phyloP scores from a whole-genome alignment of 2,329 filamentous ascomycete genomes.

The Nemania sp. region DNA sequence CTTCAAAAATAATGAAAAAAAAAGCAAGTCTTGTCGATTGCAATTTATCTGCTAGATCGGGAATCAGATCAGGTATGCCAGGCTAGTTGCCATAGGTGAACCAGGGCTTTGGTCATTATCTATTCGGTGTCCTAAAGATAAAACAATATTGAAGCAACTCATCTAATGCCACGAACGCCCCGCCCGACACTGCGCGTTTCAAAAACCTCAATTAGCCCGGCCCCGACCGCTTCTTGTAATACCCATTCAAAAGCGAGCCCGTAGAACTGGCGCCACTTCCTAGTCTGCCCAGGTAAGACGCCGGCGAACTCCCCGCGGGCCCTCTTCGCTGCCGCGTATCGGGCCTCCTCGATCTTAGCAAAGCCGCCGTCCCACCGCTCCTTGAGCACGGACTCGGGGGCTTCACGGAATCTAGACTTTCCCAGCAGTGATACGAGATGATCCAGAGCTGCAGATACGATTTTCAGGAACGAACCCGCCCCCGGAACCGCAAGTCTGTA shows the following conservation, averaged over 20 bases:
- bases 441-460: conserved; percentile 70
- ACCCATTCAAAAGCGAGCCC: conserved; percentile 79
- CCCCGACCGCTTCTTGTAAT: conserved; percentile 76
- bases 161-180: conserved; percentile 65
- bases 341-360: conserved; percentile 58
- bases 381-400: conserved; percentile 69
- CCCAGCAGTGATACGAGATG: conserved; percentile 71
- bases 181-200: conserved; percentile 79
- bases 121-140: not conserved
- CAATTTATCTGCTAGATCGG: not conserved
- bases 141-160: not conserved
- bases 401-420: conserved; percentile 71
- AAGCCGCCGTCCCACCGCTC: conserved; percentile 79
- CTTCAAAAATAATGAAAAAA: too few species aligned
- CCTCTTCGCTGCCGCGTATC: conserved; percentile 59
- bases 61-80: conserved; percentile 2
- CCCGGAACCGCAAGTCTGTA: conserved; percentile 74
- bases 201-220: conserved; percentile 78
- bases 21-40: not conserved
- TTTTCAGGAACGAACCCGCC: conserved; percentile 74
- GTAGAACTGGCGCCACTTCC: conserved; percentile 77
- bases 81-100: not conserved
- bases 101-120: conserved; percentile 2
- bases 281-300: conserved; percentile 70
- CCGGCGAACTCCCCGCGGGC: conserved; percentile 67